These are phyloP conservation scores for Viola odorata DNA, from an alignment of 345 rosid genomes.

Conservation along the genomic window DNA sequence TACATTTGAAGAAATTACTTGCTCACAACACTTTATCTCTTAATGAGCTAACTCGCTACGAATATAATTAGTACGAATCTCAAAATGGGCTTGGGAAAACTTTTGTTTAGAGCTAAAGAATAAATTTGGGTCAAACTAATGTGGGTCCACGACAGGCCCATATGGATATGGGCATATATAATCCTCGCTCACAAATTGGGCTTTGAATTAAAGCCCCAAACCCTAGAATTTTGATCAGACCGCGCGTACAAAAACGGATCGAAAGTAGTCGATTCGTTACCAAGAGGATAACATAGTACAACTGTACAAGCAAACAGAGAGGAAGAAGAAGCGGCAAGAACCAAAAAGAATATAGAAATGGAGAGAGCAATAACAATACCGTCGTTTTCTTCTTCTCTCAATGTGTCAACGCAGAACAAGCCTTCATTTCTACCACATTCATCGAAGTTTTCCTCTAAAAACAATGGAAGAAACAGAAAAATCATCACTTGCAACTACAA, in stretches of 20 bases:
- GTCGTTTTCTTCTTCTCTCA: constrained; percentile 15
- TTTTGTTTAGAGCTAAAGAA: no score
- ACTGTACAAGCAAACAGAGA: not conserved
- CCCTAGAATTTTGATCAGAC: no score
- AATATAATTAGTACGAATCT: no score
- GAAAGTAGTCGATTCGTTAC: not conserved
- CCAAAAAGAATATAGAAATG: constrained; percentile 5
- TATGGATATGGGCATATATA: no score
- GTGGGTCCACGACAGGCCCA: no score
- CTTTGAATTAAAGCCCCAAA: no score
- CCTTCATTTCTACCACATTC: constrained; percentile 1
- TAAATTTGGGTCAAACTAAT: no score
- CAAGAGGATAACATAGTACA: not conserved
- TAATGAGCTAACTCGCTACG: no score
- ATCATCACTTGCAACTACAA: constrained; percentile 9
- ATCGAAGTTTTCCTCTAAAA: constrained; percentile 6
- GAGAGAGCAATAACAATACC: constrained; percentile 10
- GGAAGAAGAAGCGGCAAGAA: not conserved
- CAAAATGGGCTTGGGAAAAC: no score
- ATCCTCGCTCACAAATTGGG: no score
- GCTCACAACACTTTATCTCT: no score
- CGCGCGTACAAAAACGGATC: not conserved
- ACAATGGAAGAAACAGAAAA: not conserved
- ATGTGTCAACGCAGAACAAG: not conserved
- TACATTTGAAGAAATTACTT: no score